Percentiles rank a stretch among this genome's conserved stretches.
Evolutionary conservation across 805 yeast species (phyloP).

Genomic region (Sugiyamaella chiloensis): DNA sequence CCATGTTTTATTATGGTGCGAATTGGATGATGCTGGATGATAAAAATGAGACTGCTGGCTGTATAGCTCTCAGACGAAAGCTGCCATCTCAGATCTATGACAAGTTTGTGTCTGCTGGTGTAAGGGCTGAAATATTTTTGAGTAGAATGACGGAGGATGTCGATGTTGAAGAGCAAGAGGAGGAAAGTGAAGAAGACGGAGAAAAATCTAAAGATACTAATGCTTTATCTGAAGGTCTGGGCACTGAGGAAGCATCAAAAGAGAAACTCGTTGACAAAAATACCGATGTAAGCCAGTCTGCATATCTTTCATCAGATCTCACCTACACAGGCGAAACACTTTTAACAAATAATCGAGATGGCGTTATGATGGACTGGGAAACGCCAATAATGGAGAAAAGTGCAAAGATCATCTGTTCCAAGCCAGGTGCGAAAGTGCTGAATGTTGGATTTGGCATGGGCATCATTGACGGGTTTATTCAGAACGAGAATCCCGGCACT

Average conservation of each 20-base stretch:
- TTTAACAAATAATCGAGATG: conserved; percentile 75
- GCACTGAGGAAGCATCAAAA: conserved; percentile 22
- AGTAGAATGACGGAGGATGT: conserved; percentile 59
- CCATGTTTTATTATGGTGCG: conserved; percentile 78
- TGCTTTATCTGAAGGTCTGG: conserved; percentile 17
- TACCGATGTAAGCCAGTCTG: conserved; percentile 44
- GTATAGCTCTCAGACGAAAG: conserved; percentile 56
- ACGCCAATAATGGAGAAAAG: conserved; percentile 75
- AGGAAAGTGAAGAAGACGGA: conserved; percentile 8
- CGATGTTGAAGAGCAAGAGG: conserved; percentile 16
- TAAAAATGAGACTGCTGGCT: conserved; percentile 79
- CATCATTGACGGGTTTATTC: conserved; percentile 79
- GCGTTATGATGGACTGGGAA: conserved; percentile 99
- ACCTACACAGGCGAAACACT: conserved; percentile 66
- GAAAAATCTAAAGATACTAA: conserved; percentile 5
- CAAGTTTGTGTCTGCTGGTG: conserved; percentile 75
- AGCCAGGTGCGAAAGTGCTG: conserved; percentile 44
- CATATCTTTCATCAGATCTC: conserved; percentile 63
- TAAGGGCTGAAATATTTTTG: conserved; percentile 78
- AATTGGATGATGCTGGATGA: conserved; percentile 84
- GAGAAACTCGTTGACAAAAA: conserved; percentile 20
- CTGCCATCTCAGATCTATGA: conserved; percentile 49
- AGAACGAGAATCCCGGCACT: conserved; percentile 51
- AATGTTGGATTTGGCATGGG: conserved; percentile 98
- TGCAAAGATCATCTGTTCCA: conserved; percentile 64